These are phyloP conservation scores for Trametes versicolor DNA, from an alignment of 1,284 basidiomycete genomes.

Conservation along the genomic window DNA sequence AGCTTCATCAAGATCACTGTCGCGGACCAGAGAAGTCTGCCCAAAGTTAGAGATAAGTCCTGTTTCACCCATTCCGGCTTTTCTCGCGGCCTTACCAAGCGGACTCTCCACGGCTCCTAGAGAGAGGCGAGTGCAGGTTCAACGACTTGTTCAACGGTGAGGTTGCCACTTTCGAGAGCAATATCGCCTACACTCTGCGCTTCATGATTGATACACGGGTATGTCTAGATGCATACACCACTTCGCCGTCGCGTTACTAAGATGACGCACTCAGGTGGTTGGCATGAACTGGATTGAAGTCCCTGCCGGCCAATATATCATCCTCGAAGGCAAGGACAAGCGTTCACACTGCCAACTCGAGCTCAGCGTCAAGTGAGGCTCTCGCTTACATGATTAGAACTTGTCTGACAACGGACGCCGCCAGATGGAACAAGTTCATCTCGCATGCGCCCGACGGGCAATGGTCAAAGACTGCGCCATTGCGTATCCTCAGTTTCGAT, in stretches of 20 bases:
- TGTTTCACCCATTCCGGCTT: conserved; percentile 11
- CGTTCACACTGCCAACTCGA: conserved; percentile 90
- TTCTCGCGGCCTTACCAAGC: conserved; percentile 27
- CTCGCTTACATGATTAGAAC: background rate
- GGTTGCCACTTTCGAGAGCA: conserved; percentile 87
- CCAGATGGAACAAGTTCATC: conserved; percentile 85
- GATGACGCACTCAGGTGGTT: conserved; percentile 68
- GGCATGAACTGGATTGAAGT: conserved; percentile 99
- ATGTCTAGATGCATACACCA: conserved; percentile 3
- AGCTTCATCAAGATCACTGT: conserved; percentile 89
- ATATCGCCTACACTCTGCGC: conserved; percentile 87
- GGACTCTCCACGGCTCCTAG: conserved; percentile 79
- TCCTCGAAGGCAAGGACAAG: conserved; percentile 66
- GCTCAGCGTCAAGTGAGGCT: conserved; percentile 70
- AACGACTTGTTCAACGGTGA: conserved; percentile 70
- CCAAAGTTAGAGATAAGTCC: conserved; percentile 91
- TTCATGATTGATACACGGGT: conserved; percentile 98
- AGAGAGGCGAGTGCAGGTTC: conserved; percentile 83
- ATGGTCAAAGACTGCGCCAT: conserved; percentile 91
- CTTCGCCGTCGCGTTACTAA: background rate
- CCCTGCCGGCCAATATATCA: conserved; percentile 80
- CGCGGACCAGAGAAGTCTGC: conserved; percentile 76
- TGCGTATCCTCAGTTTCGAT: conserved; percentile 95
- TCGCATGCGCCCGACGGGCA: conserved; percentile 90
- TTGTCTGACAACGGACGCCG: background rate